These are phyloP conservation scores for Phialophora tarda DNA, from an alignment of 2,329 filamentous ascomycete species.

Conservation along the genomic window DNA sequence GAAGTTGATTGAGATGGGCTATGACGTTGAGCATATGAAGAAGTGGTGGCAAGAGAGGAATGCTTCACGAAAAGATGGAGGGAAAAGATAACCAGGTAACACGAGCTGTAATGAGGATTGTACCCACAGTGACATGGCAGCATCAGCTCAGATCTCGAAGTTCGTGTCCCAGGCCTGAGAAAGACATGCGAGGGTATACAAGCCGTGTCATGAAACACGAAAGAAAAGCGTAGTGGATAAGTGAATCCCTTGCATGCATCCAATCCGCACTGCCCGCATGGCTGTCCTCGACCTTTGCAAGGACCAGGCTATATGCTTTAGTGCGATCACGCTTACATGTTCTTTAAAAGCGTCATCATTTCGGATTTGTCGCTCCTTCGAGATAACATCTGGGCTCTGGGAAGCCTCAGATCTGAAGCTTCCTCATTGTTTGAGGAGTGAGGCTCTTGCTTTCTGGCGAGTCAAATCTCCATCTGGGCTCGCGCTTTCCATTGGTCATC, in stretches of 20 bases:
- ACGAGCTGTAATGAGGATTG: not conserved
- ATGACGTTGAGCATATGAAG: slow-evolving; percentile 34
- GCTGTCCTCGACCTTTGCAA: not conserved
- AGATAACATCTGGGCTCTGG: not conserved
- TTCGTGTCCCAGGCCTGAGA: not conserved
- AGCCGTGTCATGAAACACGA: not conserved
- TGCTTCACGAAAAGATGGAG: not conserved
- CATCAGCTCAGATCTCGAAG: not conserved
- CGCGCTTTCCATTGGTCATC: not conserved
- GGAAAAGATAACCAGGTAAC: not conserved
- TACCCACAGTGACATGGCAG: not conserved
- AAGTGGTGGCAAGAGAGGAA: slow-evolving; percentile 37
- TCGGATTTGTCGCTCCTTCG: not conserved
- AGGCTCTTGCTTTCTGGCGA: not conserved
- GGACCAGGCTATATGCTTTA: not conserved
- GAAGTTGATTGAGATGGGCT: slow-evolving; percentile 32
- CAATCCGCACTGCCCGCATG: not conserved
- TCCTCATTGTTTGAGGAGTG: not conserved
- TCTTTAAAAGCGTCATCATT: not conserved
- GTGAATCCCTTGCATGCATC: not conserved
- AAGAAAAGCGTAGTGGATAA: not conserved
- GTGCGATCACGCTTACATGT: not conserved
- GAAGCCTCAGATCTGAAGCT: not conserved
- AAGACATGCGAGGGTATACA: not conserved
- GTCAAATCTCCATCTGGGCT: not conserved